Evolutionary conservation across 805 yeast species (phyloP), one percentile per base, ranked within the genome.

Genomic region (Metschnikowia koreensis): DNA sequence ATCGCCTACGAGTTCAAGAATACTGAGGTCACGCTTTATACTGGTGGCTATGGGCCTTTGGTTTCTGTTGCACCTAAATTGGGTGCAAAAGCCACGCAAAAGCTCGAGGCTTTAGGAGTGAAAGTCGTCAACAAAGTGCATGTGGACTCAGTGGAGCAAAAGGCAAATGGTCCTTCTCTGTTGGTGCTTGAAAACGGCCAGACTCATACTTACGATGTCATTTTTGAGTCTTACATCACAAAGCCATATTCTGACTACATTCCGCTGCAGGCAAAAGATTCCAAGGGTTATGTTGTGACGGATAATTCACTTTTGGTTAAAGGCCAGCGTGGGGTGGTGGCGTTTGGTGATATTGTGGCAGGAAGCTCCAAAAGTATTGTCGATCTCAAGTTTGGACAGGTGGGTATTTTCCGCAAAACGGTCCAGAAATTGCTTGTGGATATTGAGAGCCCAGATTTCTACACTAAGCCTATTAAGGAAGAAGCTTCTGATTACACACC

Each of bases 241-340:
- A 50, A 36, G n/a, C 76, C 79, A 10, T 72, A 70, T 58, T 56
- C 74, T 6, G 60, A 60, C n/a, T 73, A 60, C 45, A 56, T 74
- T 43, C 67, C 67, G 1, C 42, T 45, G 2, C 37, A 48, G 10
- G 53, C 63, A 28, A 60, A 65, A 46, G 66, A 71, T 49, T 31
- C 53, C 1, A 38, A 48, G 5, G 75, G 76, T 2, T 72, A 53
- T 53, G 60, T 72, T 38, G 31, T 55, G 7, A 66, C 71, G 1
- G 67, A 70, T 52, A 59, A 62, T 7, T 46, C 59, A 45, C 60
- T 71, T 15, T 40, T 61, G 8, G 66, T 70, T 11, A 52, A 62
- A 37, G 63, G 61, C 3, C 53, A 62, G 43, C 51, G 52, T 11
- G 57, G 69, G 17, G 71, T 73, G 5, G 31, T 70, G 16, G 75